phyloP scores from a whole-genome alignment of 441 rosid species.

The Raphanus hybrid region DNA sequence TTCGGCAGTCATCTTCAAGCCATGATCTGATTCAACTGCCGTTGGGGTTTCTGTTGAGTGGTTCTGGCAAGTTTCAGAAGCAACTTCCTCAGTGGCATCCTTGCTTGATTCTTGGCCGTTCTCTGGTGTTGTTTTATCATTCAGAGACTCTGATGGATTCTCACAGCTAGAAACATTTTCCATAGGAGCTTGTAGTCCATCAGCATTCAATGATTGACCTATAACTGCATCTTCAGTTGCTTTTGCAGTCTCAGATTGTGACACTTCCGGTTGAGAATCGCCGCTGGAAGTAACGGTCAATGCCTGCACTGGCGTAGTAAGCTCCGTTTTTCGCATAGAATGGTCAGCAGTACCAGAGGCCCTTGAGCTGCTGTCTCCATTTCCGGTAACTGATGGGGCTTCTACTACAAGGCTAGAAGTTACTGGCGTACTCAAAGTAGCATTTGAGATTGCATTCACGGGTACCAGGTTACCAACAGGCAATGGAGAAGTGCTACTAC shows the following conservation, averaged over 20 bases:
- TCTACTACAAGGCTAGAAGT: constrained; percentile 6
- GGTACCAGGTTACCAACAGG: constrained; percentile 20
- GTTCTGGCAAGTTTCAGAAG: constrained; percentile 42
- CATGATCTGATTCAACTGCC: constrained; percentile 43
- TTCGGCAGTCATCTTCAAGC: constrained; percentile 43
- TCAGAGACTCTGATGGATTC: constrained; percentile 22
- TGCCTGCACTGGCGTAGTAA: constrained; percentile 10
- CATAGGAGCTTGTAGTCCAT: constrained; percentile 13
- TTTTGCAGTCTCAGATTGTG: constrained; percentile 48
- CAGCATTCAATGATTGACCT: constrained; percentile 12
- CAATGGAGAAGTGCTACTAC: constrained; percentile 14
- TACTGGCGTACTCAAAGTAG: constrained; percentile 13
- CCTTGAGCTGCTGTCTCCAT: constrained; percentile 18
- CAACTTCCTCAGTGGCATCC: constrained; percentile 42
- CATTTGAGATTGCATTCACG: constrained; percentile 12
- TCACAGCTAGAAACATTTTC: constrained; percentile 22
- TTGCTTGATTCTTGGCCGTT: constrained; percentile 36
- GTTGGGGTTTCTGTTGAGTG: constrained; percentile 40
- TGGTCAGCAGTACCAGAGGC: constrained; percentile 14
- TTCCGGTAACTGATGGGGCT: constrained; percentile 14
- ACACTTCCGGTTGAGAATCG: constrained; percentile 40
- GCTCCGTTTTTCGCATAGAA: neutral
- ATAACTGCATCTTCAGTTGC: constrained; percentile 38
- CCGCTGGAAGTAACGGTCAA: constrained; percentile 35
- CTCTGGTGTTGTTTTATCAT: constrained; percentile 29